phyloP scores from a whole-genome alignment of 2,329 filamentous ascomycete genomes.

The Metarhizium brunneum region DNA sequence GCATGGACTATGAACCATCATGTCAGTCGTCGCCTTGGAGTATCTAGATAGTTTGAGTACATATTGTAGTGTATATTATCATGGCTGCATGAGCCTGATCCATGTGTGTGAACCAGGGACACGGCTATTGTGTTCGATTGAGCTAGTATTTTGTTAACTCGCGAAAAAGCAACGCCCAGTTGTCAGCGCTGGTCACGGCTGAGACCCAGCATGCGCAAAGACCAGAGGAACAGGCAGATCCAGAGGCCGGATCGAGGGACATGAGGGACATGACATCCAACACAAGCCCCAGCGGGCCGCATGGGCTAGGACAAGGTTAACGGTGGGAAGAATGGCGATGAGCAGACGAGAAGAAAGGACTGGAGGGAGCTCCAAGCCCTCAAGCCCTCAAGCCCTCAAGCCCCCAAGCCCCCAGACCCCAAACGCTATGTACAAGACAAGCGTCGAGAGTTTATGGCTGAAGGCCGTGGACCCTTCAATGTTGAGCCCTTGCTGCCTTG shows the following conservation, averaged over 20 bases:
- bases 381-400: too few species aligned
- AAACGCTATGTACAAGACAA: neutral
- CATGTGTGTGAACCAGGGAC: neutral
- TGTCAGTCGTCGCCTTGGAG: neutral
- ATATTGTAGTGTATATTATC: neutral
- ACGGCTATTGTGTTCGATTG: constrained; percentile 1
- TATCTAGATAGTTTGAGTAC: neutral
- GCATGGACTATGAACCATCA: constrained; percentile 1
- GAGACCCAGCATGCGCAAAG: constrained; percentile 1
- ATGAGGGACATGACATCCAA: neutral
- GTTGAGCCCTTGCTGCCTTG: too few species aligned
- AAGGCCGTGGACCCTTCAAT: too few species aligned
- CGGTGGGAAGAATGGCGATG: neutral
- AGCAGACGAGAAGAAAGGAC: neutral
- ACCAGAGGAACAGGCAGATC: neutral
- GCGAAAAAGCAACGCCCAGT: neutral
- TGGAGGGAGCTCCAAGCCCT: too few species aligned
- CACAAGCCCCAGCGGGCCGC: neutral
- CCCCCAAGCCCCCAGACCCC: too few species aligned
- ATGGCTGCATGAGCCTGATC: neutral
- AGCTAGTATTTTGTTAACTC: neutral
- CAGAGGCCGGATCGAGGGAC: neutral
- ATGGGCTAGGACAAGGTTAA: neutral
- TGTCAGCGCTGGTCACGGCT: neutral
- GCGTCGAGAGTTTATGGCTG: too few species aligned